Conservation (phyloP, 768 basidiomycete species). For the Paxillus involutus region DNA sequence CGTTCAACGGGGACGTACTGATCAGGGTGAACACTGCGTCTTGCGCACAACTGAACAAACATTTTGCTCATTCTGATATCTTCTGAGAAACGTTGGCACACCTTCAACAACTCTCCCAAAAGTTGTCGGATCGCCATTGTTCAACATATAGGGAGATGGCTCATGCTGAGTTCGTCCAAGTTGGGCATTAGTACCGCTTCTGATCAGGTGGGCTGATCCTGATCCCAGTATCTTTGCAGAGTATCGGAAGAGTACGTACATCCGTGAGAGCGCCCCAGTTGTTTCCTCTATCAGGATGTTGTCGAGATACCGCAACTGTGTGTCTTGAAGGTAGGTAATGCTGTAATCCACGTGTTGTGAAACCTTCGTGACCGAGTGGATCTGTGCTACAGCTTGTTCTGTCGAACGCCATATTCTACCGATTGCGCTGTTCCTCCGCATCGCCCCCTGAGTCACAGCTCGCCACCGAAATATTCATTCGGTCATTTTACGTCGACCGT, state of each 20-base stretch:
- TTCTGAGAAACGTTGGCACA: neutral
- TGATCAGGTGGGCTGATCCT: conserved; percentile 18
- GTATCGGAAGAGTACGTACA: conserved; percentile 21
- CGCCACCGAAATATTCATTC: conserved; percentile 1
- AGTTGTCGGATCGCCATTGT: neutral
- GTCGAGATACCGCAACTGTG: conserved; percentile 16
- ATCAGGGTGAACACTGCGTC: conserved; percentile 13
- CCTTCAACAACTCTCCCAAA: neutral
- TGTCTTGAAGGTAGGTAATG: conserved; percentile 4
- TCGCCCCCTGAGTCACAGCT: conserved; percentile 19
- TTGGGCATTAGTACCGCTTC: conserved; percentile 12
- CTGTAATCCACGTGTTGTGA: conserved; percentile 20
- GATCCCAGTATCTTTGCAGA: conserved; percentile 1
- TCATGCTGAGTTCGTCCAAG: conserved; percentile 14
- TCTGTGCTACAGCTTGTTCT: conserved; percentile 3
- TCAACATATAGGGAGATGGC: neutral
- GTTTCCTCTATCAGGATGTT: conserved; percentile 20
- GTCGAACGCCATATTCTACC: neutral
- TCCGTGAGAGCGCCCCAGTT: conserved; percentile 26
- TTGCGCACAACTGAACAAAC: conserved; percentile 1
- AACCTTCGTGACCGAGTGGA: conserved; percentile 3
- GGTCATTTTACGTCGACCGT: conserved; percentile 27
- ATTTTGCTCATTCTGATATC: neutral
- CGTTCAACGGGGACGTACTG: conserved; percentile 12
- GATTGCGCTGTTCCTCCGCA: conserved; percentile 6